Evolutionary conservation across 805 yeast genomes (phyloP).

Genomic region (Candida namnaoensis): DNA sequence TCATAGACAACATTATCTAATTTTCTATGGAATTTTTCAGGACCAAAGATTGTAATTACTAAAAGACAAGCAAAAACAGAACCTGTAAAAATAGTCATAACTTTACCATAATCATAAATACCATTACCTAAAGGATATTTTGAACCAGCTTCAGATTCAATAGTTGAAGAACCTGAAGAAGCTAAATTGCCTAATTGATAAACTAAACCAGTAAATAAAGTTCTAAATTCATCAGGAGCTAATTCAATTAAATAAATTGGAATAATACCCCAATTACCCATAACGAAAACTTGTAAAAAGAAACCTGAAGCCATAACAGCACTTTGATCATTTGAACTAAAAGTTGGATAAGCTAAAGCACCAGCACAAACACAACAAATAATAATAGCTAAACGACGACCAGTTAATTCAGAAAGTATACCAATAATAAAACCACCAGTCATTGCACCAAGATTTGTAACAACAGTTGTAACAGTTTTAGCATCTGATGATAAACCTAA

Average conservation of each 20-base stretch:
- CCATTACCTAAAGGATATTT: constrained; percentile 36
- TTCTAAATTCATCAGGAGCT: constrained; percentile 54
- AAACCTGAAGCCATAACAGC: constrained; percentile 52
- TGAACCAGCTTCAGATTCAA: constrained; percentile 52
- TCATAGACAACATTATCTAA: constrained; percentile 8
- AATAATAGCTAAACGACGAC: constrained; percentile 51
- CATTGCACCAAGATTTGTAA: constrained; percentile 62
- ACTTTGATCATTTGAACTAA: constrained; percentile 24
- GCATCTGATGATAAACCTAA: constrained; percentile 34
- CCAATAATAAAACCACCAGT: constrained; percentile 55
- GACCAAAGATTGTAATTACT: constrained; percentile 45
- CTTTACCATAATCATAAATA: constrained; percentile 53
- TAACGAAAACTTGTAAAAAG: constrained; percentile 56
- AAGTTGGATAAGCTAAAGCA: constrained; percentile 55
- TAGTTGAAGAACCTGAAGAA: constrained; percentile 61
- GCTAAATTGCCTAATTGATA: constrained; percentile 65
- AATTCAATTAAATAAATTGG: constrained; percentile 62
- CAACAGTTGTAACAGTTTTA: constrained; percentile 51
- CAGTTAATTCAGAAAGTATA: constrained; percentile 46
- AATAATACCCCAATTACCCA: constrained; percentile 70
- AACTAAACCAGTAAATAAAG: constrained; percentile 52
- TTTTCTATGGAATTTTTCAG: constrained; percentile 39
- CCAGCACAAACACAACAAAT: constrained; percentile 45
- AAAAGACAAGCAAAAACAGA: constrained; percentile 49
- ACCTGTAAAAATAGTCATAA: constrained; percentile 63